These are phyloP conservation scores for Striga asiatica DNA, from an alignment of 257 asterid genomes.

Conservation along the genomic window DNA sequence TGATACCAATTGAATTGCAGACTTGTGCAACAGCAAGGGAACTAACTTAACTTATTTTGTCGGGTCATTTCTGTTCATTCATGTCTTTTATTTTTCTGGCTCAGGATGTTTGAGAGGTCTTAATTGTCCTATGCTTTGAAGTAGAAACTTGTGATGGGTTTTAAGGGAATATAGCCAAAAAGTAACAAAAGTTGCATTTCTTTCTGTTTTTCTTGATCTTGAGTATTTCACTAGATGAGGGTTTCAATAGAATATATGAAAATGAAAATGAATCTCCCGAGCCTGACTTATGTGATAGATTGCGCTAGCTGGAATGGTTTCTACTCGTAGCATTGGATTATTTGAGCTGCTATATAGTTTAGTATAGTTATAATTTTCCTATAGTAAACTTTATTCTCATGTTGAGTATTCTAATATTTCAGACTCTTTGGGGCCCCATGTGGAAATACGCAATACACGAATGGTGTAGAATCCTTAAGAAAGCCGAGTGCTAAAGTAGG, in stretches of 20 bases:
- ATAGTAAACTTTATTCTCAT: constrained; percentile 3
- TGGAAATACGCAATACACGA: constrained; percentile 25
- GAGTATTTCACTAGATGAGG: neutral
- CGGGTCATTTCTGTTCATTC: neutral
- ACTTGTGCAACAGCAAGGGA: neutral
- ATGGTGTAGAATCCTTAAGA: constrained; percentile 32
- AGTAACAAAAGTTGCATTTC: neutral
- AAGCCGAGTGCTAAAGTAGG: constrained; percentile 27
- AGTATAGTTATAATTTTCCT: neutral
- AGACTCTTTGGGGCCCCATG: constrained; percentile 37
- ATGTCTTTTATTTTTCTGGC: neutral
- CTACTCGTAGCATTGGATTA: neutral
- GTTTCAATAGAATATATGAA: neutral
- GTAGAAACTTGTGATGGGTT: neutral
- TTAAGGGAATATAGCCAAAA: neutral
- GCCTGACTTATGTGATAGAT: neutral
- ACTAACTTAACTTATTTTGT: neutral
- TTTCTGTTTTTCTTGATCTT: constrained; percentile 10
- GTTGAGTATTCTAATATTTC: constrained; percentile 25
- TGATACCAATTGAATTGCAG: no score
- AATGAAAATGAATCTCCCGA: neutral
- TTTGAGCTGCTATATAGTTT: neutral
- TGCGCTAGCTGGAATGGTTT: no score
- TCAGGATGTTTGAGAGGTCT: neutral
- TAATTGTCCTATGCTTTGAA: neutral